Evolutionary conservation across 345 rosid species (phyloP).

Genomic region (Citrus trifoliata): DNA sequence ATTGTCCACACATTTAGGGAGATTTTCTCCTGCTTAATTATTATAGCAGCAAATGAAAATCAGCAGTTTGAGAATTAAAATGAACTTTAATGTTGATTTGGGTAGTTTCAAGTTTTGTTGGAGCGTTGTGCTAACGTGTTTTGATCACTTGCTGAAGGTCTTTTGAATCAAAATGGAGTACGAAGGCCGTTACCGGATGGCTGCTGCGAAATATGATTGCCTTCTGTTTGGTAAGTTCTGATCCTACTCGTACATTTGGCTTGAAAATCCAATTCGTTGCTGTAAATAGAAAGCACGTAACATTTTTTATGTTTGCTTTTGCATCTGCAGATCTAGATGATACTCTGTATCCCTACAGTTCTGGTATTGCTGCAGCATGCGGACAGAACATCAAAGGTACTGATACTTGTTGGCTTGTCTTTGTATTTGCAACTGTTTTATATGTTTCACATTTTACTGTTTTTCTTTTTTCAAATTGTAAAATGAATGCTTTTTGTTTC

Average conservation of each 20-base stretch:
- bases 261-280: neutral
- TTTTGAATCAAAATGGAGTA: conserved; percentile 44
- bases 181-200: conserved; percentile 37
- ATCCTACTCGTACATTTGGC: neutral
- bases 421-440: neutral
- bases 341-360: conserved; percentile 76
- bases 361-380: conserved; percentile 57
- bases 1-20: conserved; percentile 13
- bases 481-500: neutral
- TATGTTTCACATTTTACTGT: neutral
- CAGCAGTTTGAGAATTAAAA: conserved; percentile 16
- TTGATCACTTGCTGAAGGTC: conserved; percentile 27
- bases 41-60: conserved; percentile 8
- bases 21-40: conserved; percentile 8
- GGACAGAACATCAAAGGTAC: conserved; percentile 68
- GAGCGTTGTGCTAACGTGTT: conserved; percentile 15
- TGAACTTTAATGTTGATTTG: conserved; percentile 18
- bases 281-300: neutral
- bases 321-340: conserved; percentile 74
- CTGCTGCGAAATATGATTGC: conserved; percentile 57
- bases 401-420: neutral
- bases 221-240: conserved; percentile 70
- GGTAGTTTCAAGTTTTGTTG: conserved; percentile 19
- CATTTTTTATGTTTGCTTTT: neutral
- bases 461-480: neutral